Base-by-base conservation (phyloP, 2,329 filamentous ascomycete genomes). In the Fusarium albosuccineum region DNA sequence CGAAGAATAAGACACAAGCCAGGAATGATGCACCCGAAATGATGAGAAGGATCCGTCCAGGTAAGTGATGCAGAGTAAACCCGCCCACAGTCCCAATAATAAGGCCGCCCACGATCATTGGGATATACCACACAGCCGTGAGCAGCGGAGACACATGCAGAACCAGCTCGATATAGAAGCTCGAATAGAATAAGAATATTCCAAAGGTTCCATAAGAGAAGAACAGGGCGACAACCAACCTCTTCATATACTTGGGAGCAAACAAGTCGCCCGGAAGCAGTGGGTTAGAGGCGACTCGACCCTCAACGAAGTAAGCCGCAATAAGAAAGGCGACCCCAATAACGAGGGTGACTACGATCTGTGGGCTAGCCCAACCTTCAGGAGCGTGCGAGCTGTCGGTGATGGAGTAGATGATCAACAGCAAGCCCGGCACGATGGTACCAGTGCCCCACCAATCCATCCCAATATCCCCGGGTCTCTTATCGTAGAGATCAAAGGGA, bases 401-500 rank as follows among this genome's bases (percentile, higher is more conserved):
- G 56, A 93, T 83, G 2, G 90, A 86, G 69, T 89, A 92, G 3
- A 91, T 87, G 68, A 91, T 79, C 13, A 92, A 79, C 9, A 91
- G 82, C 3, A 91, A 76, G 0, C 89, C 89, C 0, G 80, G 78
- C 4, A 89, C 80, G 8, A 87, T 87, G 11, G 87, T 80, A 2
- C 78, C 70, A 9, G 82, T 79, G 1, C 89, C 89, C 40, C 81
- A 77, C 85, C 87, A 91, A 70, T 91, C 89, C 88, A 91, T 91
- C 3, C 60, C 57, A 16, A 76, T 62, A 11, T 62, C 57, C 58
- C 65, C 64, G 4, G 26, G 30, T 14, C 63, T 62, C 34, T 71
- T 70, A 5, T 78, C 46, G 51, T 67, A 51, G 62, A 71, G 73
- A 59, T 81, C 76, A 27, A 70, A 74, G 6, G 80, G 80, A n/a